Base-by-base conservation (phyloP, 2,329 filamentous ascomycete genomes). In the Huntiella bhutanensis region DNA sequence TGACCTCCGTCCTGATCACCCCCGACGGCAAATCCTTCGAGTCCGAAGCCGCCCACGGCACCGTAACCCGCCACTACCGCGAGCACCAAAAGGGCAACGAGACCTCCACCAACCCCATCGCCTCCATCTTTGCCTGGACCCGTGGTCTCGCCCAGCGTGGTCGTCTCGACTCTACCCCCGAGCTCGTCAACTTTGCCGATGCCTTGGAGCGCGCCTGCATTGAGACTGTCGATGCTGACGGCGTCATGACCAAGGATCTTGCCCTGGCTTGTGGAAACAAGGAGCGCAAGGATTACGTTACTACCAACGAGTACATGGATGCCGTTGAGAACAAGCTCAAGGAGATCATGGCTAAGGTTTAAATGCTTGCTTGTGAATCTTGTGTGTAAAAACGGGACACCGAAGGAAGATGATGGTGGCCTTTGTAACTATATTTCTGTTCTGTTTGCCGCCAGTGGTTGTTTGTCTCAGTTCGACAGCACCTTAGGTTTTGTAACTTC, bases 101-200 rank as follows among this genome's bases (percentile, higher is more conserved):
- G 67, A 98, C 91, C 48, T 94, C 86, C 39, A 98, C 91, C 55
- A 96, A 98, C 77, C 91, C 91, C 51, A 96, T 96, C 57, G 91
- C 91, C 52, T 93, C 85, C 61, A 96, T 98, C 69, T 98, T 96
- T 64, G 91, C 91, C 58, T 98, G 91, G 91, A 96, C 91, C 51
- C 82, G 91, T 50, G 91, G 91, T 58, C 76, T 98, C 41, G 68
- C 84, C 55, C 91, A 95, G 73, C 83, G 91, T 57, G 91, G 91
- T 56, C 81, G 84, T 68, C 77, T 98, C 54, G 91, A 98, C 65
- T 69, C 76, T 45, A 95, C 86, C n/a, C 87, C 87, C 28, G 87
- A 95, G 54, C 71, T 98, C 22, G 77, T 94, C 50, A 74, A 82
- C 43, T 98, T 94, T 58, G 91, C 88, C 49, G 83, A 96, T 69